phyloP scores from a whole-genome alignment of 441 rosid species.

The Aleurites moluccanus region DNA sequence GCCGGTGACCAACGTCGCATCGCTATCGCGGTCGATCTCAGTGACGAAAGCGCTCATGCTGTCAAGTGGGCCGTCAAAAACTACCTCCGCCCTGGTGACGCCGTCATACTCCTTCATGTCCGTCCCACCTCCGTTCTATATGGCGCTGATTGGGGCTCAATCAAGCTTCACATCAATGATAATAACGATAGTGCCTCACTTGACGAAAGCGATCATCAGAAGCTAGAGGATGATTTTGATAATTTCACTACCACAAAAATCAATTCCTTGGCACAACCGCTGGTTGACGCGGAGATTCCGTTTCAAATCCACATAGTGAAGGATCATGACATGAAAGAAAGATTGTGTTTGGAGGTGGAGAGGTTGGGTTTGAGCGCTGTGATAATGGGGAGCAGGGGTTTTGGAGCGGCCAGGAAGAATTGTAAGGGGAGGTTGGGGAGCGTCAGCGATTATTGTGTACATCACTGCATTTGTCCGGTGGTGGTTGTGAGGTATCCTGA shows the following conservation, averaged over 20 bases:
- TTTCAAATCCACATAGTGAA: constrained; percentile 81
- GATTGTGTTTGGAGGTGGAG: constrained; percentile 85
- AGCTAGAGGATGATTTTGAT: constrained; percentile 71
- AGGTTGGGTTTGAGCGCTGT: constrained; percentile 71
- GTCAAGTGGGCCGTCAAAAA: constrained; percentile 75
- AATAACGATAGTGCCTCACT: neutral
- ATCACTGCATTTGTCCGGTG: constrained; percentile 73
- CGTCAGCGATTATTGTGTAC: constrained; percentile 78
- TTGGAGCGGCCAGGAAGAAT: constrained; percentile 51
- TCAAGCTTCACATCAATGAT: constrained; percentile 30
- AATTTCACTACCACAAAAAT: constrained; percentile 59
- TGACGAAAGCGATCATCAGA: constrained; percentile 36
- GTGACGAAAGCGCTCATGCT: constrained; percentile 76
- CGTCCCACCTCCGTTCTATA: constrained; percentile 68
- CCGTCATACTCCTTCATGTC: constrained; percentile 75
- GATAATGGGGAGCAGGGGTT: constrained; percentile 88
- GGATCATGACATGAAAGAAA: constrained; percentile 88
- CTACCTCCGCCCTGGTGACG: constrained; percentile 75
- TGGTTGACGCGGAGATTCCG: constrained; percentile 60
- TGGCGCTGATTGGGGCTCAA: constrained; percentile 81
- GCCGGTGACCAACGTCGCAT: constrained; percentile 53
- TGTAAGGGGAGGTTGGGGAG: constrained; percentile 71
- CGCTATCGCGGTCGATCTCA: constrained; percentile 83
- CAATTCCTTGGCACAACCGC: constrained; percentile 54
- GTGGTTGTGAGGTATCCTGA: constrained; percentile 53